phyloP scores from a whole-genome alignment of 495 filamentous ascomycete genomes.

The Cercophora newfieldiana region DNA sequence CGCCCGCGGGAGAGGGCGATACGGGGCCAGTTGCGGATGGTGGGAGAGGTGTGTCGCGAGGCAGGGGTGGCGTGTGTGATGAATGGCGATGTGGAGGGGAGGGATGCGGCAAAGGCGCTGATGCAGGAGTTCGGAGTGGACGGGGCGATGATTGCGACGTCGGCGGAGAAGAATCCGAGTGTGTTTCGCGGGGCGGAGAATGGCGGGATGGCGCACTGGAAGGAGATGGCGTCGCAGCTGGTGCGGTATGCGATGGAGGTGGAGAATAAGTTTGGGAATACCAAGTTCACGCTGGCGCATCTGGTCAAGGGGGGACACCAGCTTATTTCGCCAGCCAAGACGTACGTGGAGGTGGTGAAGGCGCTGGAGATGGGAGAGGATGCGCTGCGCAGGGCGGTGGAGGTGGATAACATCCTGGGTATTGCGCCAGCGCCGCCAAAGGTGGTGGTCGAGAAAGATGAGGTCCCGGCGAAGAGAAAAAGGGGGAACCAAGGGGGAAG shows the following conservation, averaged over 20 bases:
- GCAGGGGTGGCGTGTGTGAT: slow-evolving; percentile 86
- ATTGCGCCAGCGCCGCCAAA: slow-evolving; percentile 34
- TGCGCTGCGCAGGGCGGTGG: slow-evolving; percentile 56
- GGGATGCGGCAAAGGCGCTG: slow-evolving; percentile 65
- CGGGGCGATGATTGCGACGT: slow-evolving; percentile 94
- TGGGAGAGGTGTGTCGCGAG: slow-evolving; percentile 72
- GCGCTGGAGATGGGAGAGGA: slow-evolving; percentile 58
- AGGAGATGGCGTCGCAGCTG: slow-evolving; percentile 72
- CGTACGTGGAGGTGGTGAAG: slow-evolving; percentile 64
- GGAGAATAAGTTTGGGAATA: slow-evolving; percentile 86
- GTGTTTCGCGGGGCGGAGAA: slow-evolving; percentile 73
- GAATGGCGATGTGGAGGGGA: slow-evolving; percentile 84
- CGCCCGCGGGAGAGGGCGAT: slow-evolving; percentile 84
- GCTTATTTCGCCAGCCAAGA: slow-evolving; percentile 56
- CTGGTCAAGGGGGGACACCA: slow-evolving; percentile 63
- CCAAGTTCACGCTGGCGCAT: slow-evolving; percentile 83
- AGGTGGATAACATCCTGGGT: slow-evolving; percentile 64
- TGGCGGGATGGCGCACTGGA: slow-evolving; percentile 58
- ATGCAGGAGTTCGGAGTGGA: slow-evolving; percentile 77
- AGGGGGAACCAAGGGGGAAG: slow-evolving; percentile 6
- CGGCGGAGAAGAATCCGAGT: slow-evolving; percentile 84
- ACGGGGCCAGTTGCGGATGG: slow-evolving; percentile 78
- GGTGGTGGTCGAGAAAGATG: slow-evolving; percentile 21
- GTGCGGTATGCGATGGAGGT: slow-evolving; percentile 67
- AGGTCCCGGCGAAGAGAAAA: slow-evolving; percentile 24